phyloP scores from a whole-genome alignment of 2,329 filamentous ascomycete species.

The Teratosphaeria nubilosa region DNA sequence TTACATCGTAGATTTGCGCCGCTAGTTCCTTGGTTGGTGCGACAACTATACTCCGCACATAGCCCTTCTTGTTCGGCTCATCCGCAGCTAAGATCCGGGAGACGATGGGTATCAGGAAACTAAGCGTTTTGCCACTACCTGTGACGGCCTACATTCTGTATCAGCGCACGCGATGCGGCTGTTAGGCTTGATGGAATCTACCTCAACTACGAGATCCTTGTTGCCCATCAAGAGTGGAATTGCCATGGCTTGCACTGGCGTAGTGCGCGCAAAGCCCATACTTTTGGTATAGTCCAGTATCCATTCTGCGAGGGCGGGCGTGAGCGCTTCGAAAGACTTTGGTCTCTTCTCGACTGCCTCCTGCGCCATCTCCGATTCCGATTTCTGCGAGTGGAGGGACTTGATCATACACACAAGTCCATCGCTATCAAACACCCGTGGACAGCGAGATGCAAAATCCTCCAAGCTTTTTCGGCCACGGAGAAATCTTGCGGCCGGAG shows the following conservation, averaged over 20 bases:
- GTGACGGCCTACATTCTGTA: conserved; percentile 58
- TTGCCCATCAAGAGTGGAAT: conserved; percentile 81
- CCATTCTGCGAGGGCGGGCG: conserved; percentile 68
- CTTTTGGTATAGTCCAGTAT: conserved; percentile 70
- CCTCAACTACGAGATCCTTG: conserved; percentile 87
- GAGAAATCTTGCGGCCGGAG: not conserved
- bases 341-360: conserved; percentile 24
- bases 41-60: conserved; percentile 83
- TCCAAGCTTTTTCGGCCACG: not conserved
- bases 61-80: conserved; percentile 77
- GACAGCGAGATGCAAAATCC: not conserved
- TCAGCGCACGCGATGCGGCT: not conserved
- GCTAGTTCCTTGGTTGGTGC: conserved; percentile 89
- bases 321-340: conserved; percentile 58
- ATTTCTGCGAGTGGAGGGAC: not conserved
- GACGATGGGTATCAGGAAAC: conserved; percentile 74
- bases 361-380: not conserved
- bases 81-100: conserved; percentile 71
- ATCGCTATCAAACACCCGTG: too few relatives aligned
- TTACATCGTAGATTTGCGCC: conserved; percentile 75
- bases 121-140: conserved; percentile 80
- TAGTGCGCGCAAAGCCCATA: conserved; percentile 82
- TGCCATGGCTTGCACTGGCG: conserved; percentile 86
- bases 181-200: conserved; percentile 17
- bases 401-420: not conserved